Conservation (phyloP, 169 alveolate species). For the Plasmodium falciparum region DNA sequence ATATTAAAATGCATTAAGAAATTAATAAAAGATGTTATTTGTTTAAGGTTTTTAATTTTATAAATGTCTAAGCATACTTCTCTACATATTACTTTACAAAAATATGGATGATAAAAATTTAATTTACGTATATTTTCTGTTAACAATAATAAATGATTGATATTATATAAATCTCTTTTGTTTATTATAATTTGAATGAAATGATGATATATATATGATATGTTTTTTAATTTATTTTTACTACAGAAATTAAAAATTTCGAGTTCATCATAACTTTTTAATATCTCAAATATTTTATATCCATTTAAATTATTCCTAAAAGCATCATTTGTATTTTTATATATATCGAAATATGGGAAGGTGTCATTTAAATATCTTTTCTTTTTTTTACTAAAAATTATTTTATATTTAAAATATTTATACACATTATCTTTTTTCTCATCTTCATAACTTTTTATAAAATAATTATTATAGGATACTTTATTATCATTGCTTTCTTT, state of each 20-base stretch:
- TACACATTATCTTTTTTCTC: constrained; percentile 41
- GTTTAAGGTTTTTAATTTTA: constrained; percentile 11
- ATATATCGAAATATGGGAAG: constrained; percentile 50
- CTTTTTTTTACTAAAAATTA: constrained; percentile 24
- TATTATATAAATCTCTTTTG: constrained; percentile 43
- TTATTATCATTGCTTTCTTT: not conserved
- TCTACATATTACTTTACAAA: constrained; percentile 53
- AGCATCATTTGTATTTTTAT: constrained; percentile 53
- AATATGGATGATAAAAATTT: constrained; percentile 54
- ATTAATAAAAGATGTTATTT: constrained; percentile 33
- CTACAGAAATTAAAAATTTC: constrained; percentile 24
- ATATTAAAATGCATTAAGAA: constrained; percentile 46
- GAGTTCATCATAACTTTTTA: constrained; percentile 41
- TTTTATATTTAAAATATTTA: constrained; percentile 45
- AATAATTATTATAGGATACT: constrained; percentile 12
- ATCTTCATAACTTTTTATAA: constrained; percentile 42
- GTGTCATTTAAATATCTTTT: constrained; percentile 13
- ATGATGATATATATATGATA: constrained; percentile 11
- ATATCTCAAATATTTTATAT: constrained; percentile 17
- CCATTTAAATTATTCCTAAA: constrained; percentile 52
- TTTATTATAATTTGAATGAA: constrained; percentile 36
- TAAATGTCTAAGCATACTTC: constrained; percentile 39
- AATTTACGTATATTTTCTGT: constrained; percentile 26
- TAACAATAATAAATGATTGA: constrained; percentile 17
- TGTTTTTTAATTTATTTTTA: not conserved